These are phyloP conservation scores for Claviceps paspali DNA, from an alignment of 2,329 filamentous ascomycete genomes.

Conservation along the genomic window DNA sequence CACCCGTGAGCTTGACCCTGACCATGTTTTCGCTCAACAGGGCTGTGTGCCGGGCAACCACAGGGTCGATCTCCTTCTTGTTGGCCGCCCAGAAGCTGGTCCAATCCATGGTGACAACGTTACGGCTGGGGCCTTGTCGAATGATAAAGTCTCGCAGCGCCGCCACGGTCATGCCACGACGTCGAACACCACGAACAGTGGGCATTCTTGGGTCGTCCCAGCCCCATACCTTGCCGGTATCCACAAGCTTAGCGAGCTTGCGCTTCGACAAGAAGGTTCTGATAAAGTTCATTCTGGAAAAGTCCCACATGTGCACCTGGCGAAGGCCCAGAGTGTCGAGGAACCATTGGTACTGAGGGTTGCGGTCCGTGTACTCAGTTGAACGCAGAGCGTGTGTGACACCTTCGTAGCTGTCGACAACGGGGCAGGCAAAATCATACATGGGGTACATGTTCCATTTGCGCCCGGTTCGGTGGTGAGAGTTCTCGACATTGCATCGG, in stretches of 20 bases:
- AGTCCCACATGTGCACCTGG: conserved; percentile 73
- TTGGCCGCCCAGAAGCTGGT: conserved; percentile 57
- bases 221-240: conserved; percentile 59
- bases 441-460: conserved; percentile 79
- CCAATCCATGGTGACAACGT: conserved; percentile 77
- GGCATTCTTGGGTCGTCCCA: conserved; percentile 85
- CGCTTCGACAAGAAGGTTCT: conserved; percentile 72
- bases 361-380: conserved; percentile 77
- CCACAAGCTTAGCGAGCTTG: conserved; percentile 72
- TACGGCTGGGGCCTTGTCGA: conserved; percentile 70
- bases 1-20: conserved; percentile 51
- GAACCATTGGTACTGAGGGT: conserved; percentile 81
- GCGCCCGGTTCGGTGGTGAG: conserved; percentile 64
- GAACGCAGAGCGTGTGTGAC: conserved; percentile 73
- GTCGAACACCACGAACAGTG: conserved; percentile 63
- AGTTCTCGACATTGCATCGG: conserved; percentile 57
- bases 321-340: conserved; percentile 57
- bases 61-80: conserved; percentile 69
- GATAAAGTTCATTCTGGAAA: conserved; percentile 72
- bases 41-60: conserved; percentile 59
- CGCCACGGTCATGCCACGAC: conserved; percentile 64
- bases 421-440: conserved; percentile 74
- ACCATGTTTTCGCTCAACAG: conserved; percentile 58
- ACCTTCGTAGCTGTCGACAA: conserved; percentile 67
- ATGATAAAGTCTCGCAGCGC: conserved; percentile 73